Base-by-base conservation (phyloP, 495 filamentous ascomycete species). In the Trypethelium eluteriae region DNA sequence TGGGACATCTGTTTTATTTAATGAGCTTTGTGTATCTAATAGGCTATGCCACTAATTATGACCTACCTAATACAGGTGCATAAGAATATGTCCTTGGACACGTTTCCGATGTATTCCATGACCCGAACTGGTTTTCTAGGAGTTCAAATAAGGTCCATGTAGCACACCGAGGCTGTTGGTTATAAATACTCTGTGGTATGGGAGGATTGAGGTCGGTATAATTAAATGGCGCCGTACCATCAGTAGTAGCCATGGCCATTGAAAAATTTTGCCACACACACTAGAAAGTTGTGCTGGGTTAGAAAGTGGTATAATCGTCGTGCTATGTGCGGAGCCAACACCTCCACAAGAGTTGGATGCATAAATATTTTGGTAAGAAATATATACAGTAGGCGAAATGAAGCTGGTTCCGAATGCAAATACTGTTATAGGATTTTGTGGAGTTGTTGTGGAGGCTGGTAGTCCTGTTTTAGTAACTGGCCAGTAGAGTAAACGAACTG, bases 21-120 rank as follows among this genome's bases (percentile, higher is more conserved):
- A 53, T 53, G 3, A 53, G 47, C 9, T 18, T 53, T 7, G 10
- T 25, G n/a, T 10, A 12, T 53, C 3, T 18, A 53, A 18, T 3
- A 53, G 47, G 16, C 9, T 3, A 25, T 53, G 47, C 6, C n/a
- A 10, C n/a, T 12, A 18, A 53, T 5, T 3, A 53, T 12, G n/a
- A 18, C 47, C 18, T 53, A 53, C 47, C 47, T 53, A 53, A 53
- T 66, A 77, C 69, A 39, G 63, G 66, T 2, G 61, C 66, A 68
- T 68, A 68, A 18, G 66, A n/a, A 18, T 4, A 35, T 2, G 35
- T 50, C 2, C n/a, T 39, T n/a, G 66, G 39, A 36, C 66, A 68
- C 5, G 39, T 44, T 39, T 38, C 35, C 3, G 6, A 9, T 10
- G 5, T 25, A n/a, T 3, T 53, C 18, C 10, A 10, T 53, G 47